Conservation (phyloP, 331 rosid genomes). For the Saraca asoca region DNA sequence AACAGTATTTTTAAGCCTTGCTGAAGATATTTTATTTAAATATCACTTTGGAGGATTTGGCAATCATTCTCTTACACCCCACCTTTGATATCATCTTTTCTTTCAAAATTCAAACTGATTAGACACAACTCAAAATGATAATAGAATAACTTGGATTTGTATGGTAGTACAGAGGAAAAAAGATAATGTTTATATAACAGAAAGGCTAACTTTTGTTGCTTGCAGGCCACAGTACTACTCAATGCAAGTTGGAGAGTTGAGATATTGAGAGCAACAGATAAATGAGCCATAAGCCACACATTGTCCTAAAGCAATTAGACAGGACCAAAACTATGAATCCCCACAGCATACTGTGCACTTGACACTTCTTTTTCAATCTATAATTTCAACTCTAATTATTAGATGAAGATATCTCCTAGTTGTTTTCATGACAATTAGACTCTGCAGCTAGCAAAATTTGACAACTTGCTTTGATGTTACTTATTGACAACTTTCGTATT, state of each 20-base stretch:
- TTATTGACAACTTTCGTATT: too few relatives aligned
- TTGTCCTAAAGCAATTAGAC: slow-evolving; percentile 8
- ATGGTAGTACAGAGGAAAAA: not conserved
- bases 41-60: slow-evolving; percentile 49
- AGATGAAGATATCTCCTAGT: slow-evolving; percentile 26
- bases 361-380: slow-evolving; percentile 40
- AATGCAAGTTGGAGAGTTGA: slow-evolving; percentile 29
- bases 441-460: slow-evolving; percentile 18
- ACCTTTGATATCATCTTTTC: slow-evolving; percentile 41
- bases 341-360: too few relatives aligned
- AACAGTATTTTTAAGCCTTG: slow-evolving; percentile 31
- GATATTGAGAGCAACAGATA: slow-evolving; percentile 33
- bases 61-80: slow-evolving; percentile 55
- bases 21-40: slow-evolving; percentile 47
- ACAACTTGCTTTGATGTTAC: too few relatives aligned
- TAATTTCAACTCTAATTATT: slow-evolving; percentile 34
- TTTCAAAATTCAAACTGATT: slow-evolving; percentile 31
- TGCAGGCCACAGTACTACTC: slow-evolving; percentile 31
- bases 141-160: slow-evolving; percentile 25
- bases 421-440: slow-evolving; percentile 23
- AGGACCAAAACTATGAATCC: slow-evolving; percentile 28
- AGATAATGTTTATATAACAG: slow-evolving; percentile 24
- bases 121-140: slow-evolving; percentile 44
- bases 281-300: slow-evolving; percentile 36
- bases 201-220: slow-evolving; percentile 34